Base-by-base conservation (phyloP, 2,329 filamentous ascomycete genomes). In the Plenodomus lindquistii region DNA sequence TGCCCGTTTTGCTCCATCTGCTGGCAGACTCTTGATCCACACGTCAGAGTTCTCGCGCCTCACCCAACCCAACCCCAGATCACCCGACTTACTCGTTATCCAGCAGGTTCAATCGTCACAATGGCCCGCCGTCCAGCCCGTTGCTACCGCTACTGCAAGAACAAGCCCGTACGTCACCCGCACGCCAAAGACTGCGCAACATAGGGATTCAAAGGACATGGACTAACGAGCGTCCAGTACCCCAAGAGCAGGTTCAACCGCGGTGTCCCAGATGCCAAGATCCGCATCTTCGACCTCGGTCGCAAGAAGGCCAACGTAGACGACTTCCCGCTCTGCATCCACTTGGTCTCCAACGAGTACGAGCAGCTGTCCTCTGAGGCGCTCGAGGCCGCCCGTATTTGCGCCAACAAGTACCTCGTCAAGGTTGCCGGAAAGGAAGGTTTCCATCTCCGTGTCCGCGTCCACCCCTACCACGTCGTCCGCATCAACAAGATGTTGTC, bases 401-500 rank as follows among this genome's bases (percentile, higher is more conserved):
- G 93, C 85, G 92, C 92, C 88, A 99, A 99, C 90, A 97, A 97
- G 90, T 86, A 87, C 79, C 80, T 87, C 65, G 84, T 86, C 75
- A 86, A 86, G 79, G 77, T 80, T 66, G 79, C 81, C 70, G 84
- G 84, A 76, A 87, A 87, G 79, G 84, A 87, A 82, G 81, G 81
- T 77, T 86, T 87, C 83, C 84, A 87, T 76, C 75, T 87, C 59
- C 84, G 84, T 64, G 82, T 86, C 72, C 84, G 94, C 76, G 92
- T 91, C 75, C 94, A 99, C 86, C 94, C 94, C 67, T 99, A 90
- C 91, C 94, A 99, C 85, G 94, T 99, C 81, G 89, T 99, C 85
- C 94, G 94, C 82, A 99, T 99, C 92, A 99, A 99, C 91, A 99
- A 99, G 89, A 99, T 99, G 94, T 93, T 99, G 91, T 97, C 94